These are phyloP conservation scores for Hypomontagnella monticulosa DNA, from an alignment of 495 filamentous ascomycete genomes.

Conservation along the genomic window DNA sequence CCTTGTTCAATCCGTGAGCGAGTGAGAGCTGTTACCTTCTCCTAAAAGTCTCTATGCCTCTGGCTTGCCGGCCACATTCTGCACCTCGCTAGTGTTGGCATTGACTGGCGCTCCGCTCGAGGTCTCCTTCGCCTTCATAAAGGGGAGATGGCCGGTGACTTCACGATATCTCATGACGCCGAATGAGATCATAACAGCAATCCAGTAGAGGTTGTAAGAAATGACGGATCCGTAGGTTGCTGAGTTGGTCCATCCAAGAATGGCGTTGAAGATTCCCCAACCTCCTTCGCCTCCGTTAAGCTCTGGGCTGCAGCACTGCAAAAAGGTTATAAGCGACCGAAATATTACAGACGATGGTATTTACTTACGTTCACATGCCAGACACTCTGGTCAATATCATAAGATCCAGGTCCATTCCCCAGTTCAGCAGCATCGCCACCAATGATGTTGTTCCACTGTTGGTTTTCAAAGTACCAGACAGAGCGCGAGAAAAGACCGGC, in stretches of 20 bases:
- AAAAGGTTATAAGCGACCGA: constrained; percentile 1
- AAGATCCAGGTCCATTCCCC: constrained; percentile 83
- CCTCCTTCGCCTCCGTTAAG: constrained; percentile 78
- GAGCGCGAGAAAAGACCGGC: constrained; percentile 82
- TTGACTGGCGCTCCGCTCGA: not conserved
- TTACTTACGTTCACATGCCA: constrained; percentile 87
- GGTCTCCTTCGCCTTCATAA: constrained; percentile 55
- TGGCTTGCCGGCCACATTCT: constrained; percentile 1
- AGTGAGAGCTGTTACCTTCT: not conserved
- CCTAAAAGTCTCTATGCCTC: constrained; percentile 8
- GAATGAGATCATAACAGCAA: constrained; percentile 71
- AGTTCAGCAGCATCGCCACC: constrained; percentile 79
- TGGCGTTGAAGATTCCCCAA: constrained; percentile 91
- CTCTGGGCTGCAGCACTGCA: constrained; percentile 77
- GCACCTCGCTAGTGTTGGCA: constrained; percentile 1
- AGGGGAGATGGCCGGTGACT: constrained; percentile 71
- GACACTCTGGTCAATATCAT: constrained; percentile 83
- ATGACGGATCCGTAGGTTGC: constrained; percentile 86
- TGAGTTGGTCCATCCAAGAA: constrained; percentile 87
- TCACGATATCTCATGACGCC: constrained; percentile 72
- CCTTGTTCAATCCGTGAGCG: too few species aligned
- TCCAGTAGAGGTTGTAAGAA: constrained; percentile 90
- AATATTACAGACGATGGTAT: not conserved
- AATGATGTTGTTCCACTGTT: constrained; percentile 70
- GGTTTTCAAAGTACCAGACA: constrained; percentile 76